A percentile compares a stretch with the other conserved stretches of the same genome.
Conservation (phyloP, 306 rosid genomes). For the Vachellia pachyceras region DNA sequence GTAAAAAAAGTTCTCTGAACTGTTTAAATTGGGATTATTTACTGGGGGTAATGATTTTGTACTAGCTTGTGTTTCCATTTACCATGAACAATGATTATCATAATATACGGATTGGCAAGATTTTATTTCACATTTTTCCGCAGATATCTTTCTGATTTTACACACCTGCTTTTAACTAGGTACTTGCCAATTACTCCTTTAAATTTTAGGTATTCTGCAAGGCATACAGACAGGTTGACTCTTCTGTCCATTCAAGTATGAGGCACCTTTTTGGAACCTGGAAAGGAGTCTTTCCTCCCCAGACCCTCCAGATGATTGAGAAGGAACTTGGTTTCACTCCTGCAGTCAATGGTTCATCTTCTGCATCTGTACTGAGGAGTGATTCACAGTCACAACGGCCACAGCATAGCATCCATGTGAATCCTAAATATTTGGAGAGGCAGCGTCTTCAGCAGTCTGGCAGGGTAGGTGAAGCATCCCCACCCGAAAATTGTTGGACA, state of each 20-base stretch:
- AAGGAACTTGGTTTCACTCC: constrained; percentile 80
- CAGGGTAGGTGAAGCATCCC: constrained; percentile 64
- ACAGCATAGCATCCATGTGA: constrained; percentile 92
- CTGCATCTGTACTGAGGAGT: constrained; percentile 66
- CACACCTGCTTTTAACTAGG: constrained; percentile 49
- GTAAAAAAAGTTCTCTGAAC: constrained; percentile 13
- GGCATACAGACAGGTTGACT: constrained; percentile 87
- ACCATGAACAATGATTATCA: constrained; percentile 34
- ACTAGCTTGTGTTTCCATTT: constrained; percentile 25
- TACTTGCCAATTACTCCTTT: constrained; percentile 51
- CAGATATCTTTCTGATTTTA: constrained; percentile 34
- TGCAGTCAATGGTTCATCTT: constrained; percentile 72
- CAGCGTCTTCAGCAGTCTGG: constrained; percentile 91
- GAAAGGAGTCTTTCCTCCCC: constrained; percentile 95
- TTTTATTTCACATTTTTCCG: constrained; percentile 29
- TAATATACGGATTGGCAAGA: constrained; percentile 24
- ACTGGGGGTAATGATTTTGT: constrained; percentile 12
- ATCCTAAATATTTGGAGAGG: constrained; percentile 95
- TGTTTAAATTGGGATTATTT: constrained; percentile 20
- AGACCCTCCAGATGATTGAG: constrained; percentile 82
- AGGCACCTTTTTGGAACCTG: constrained; percentile 99
- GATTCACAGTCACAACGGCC: constrained; percentile 89
- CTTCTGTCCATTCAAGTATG: constrained; percentile 84
- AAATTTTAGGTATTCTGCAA: constrained; percentile 89
- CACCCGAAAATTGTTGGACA: constrained; percentile 24